phyloP scores from a whole-genome alignment of 495 filamentous ascomycete genomes.

The Podospora bellae-mahoneyi region DNA sequence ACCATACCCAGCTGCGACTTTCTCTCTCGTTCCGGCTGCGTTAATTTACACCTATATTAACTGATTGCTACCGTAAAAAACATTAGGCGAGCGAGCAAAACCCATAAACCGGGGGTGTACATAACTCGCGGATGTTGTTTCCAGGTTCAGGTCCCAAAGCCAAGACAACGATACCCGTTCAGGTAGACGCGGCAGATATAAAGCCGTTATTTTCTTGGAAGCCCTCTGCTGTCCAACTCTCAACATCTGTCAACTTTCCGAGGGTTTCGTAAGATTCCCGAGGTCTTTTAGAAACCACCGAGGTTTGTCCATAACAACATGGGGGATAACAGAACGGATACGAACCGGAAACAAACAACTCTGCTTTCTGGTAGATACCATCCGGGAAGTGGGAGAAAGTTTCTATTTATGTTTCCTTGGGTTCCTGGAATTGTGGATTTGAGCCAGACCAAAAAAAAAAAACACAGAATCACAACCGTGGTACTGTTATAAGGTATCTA shows the following conservation, averaged over 20 bases:
- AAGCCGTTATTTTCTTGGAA: constrained; percentile 3
- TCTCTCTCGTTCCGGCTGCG: not conserved
- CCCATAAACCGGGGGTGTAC: not conserved
- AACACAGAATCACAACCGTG: not conserved
- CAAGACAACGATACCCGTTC: not conserved
- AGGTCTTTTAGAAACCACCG: not conserved
- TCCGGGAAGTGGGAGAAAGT: not conserved
- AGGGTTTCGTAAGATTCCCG: not conserved
- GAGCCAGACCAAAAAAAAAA: not conserved
- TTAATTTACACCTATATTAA: not conserved
- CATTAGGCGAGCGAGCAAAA: not conserved
- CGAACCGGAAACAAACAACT: not conserved
- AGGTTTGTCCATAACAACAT: not conserved
- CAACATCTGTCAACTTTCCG: not conserved
- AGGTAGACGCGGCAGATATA: not conserved
- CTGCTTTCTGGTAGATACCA: not conserved
- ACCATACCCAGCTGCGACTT: not conserved
- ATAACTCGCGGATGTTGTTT: not conserved
- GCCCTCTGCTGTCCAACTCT: not conserved
- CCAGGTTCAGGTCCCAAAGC: not conserved
- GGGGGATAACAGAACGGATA: not conserved
- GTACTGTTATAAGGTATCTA: not conserved
- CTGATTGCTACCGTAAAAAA: not conserved
- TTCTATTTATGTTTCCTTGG: not conserved
- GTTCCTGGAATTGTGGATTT: not conserved